Conservation (phyloP, 176 grass and related monocot genomes). For the Musa troglodytarum region DNA sequence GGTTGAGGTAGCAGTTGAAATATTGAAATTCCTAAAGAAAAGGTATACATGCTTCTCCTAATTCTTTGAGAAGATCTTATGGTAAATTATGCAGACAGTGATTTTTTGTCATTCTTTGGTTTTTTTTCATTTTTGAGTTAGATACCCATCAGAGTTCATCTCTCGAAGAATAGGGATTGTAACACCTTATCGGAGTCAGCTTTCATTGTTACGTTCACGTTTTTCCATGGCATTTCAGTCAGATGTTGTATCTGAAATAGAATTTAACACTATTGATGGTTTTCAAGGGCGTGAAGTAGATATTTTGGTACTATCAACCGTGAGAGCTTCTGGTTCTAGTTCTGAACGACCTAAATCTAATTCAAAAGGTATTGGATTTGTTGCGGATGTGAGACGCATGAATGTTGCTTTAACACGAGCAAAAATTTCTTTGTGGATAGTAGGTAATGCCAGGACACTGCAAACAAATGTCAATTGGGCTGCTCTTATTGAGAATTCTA, state of each 20-base stretch:
- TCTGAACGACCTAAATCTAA: conserved; percentile 20
- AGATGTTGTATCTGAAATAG: conserved; percentile 77
- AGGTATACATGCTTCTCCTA: conserved; percentile 30
- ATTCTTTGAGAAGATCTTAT: conserved; percentile 9
- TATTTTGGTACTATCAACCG: conserved; percentile 86
- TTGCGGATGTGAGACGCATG: conserved; percentile 97
- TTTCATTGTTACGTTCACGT: conserved; percentile 63
- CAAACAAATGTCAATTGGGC: conserved; percentile 71
- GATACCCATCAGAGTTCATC: conserved; percentile 65
- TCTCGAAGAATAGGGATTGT: conserved; percentile 78
- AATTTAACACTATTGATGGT: conserved; percentile 92
- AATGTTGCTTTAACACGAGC: conserved; percentile 96
- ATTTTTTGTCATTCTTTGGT: conserved; percentile 18
- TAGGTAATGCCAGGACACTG: conserved; percentile 85
- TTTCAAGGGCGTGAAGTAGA: conserved; percentile 99
- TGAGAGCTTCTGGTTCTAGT: conserved; percentile 62
- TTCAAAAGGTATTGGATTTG: conserved; percentile 75
- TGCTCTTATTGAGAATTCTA: conserved; percentile 67
- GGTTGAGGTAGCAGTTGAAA: conserved; percentile 61
- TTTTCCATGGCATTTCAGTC: conserved; percentile 66
- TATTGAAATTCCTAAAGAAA: conserved; percentile 64
- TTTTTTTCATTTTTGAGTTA: conserved; percentile 34
- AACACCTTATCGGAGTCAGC: conserved; percentile 90
- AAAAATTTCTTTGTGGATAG: conserved; percentile 79
- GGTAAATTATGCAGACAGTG: background rate